These are phyloP conservation scores for Kwoniella botswanensis DNA, from an alignment of 768 basidiomycete genomes.

Conservation along the genomic window DNA sequence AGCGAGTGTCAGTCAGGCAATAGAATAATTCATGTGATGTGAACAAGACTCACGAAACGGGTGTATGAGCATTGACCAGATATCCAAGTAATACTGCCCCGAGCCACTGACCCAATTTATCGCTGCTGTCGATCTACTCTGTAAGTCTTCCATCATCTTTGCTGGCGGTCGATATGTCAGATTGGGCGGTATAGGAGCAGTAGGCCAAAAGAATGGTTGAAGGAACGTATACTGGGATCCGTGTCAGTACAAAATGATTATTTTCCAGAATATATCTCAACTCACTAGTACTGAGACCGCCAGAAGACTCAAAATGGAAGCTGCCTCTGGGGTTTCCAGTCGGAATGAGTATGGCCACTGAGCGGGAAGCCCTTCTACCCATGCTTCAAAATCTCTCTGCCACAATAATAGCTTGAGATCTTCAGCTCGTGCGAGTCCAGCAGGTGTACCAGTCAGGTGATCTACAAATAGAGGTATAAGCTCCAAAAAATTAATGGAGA, in stretches of 20 bases:
- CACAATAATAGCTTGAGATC: slow-evolving; percentile 14
- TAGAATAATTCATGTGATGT: not conserved
- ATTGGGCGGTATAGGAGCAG: slow-evolving; percentile 10
- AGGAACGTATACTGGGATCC: slow-evolving; percentile 9
- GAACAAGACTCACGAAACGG: slow-evolving; percentile 12
- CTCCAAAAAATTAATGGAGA: not conserved
- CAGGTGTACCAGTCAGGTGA: slow-evolving; percentile 9
- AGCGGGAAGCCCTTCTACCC: slow-evolving; percentile 7
- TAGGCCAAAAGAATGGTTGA: slow-evolving; percentile 21
- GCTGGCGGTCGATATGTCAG: slow-evolving; percentile 21
- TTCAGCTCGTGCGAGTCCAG: slow-evolving; percentile 9
- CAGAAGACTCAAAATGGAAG: slow-evolving; percentile 12
- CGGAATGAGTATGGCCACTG: slow-evolving; percentile 14
- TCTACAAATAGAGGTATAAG: not conserved
- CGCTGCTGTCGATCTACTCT: not conserved
- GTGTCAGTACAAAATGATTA: not conserved
- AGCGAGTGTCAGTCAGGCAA: not conserved
- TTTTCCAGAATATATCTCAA: not conserved
- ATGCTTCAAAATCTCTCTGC: slow-evolving; percentile 16
- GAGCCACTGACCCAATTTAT: slow-evolving; percentile 14
- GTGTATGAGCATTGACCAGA: slow-evolving; percentile 19
- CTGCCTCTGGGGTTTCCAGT: slow-evolving; percentile 13
- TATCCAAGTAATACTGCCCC: slow-evolving; percentile 17
- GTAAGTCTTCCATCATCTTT: slow-evolving; percentile 7
- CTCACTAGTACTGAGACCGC: slow-evolving; percentile 13